Base-by-base conservation (phyloP, 148 eudicot species). In the Cornus suecica region DNA sequence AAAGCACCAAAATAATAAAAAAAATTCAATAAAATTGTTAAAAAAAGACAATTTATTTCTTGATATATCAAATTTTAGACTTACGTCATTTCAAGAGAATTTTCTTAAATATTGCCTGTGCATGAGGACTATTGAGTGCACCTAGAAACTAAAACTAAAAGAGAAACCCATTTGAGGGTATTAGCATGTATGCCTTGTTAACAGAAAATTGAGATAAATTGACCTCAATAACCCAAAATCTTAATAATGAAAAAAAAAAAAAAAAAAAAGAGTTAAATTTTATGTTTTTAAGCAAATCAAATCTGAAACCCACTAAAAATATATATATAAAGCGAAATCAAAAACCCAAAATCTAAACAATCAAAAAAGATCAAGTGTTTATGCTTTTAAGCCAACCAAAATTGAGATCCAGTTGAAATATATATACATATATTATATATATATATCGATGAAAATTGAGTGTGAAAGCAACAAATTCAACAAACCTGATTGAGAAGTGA, bases 401-500 rank as follows among this genome's bases (percentile, higher is more conserved):
- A 48, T 48, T 48, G 54, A 48, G 14, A 48, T 18, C 54, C 54
- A 37, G 42, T 48, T 48, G 1, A 0, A 56, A 56, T 16, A 16
- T 16, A 22, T 0, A 56, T 0, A 56, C 20, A n/a, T 4, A 22
- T 24, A 24, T 20, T 28, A 69, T 60, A 29, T 25, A 28, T 9
- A 10, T 4, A 8, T 13, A 8, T 4, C 5, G 10, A 31, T 25
- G 2, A 34, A n/a, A 41, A 60, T 69, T 56, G 27, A 24, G 6
- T 20, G 15, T 60, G 7, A 65, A 73, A 60, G 28, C 67, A 76
- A 68, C 34, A 45, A 72, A 23, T 52, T 58, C 28, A 72, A 65
- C 24, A 52, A 8, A 60, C 41, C 63, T 63, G 54, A n/a, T 61
- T 51, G 24, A 52, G 30, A 24, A 74, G 54, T 30, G 28, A 27